These are phyloP conservation scores for Claviceps fusiformis DNA, from an alignment of 2,329 filamentous ascomycete genomes.

Conservation along the genomic window DNA sequence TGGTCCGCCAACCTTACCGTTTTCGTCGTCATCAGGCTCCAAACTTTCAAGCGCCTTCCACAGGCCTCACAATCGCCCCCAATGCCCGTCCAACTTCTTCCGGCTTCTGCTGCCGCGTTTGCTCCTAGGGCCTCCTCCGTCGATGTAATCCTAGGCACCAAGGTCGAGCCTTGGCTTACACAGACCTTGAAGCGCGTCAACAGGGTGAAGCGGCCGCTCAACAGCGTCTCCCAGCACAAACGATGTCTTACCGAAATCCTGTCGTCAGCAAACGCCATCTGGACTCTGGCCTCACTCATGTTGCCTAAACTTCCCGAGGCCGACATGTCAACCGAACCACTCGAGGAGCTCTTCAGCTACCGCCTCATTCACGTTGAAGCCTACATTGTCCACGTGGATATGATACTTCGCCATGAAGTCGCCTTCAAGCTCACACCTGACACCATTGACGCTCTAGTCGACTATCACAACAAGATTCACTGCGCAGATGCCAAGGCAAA, in stretches of 20 bases:
- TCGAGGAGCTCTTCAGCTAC: conserved; percentile 85
- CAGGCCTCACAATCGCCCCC: conserved; percentile 3
- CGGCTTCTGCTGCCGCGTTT: conserved; percentile 91
- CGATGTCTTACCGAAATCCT: conserved; percentile 90
- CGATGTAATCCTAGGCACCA: conserved; percentile 84
- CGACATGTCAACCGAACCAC: conserved; percentile 68
- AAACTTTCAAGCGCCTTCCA: not conserved
- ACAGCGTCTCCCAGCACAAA: conserved; percentile 91
- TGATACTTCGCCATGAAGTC: conserved; percentile 94
- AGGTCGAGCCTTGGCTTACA: conserved; percentile 93
- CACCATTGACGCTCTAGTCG: conserved; percentile 82
- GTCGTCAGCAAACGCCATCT: conserved; percentile 80
- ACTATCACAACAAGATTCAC: conserved; percentile 94
- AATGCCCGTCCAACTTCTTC: conserved; percentile 89
- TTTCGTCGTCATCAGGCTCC: not conserved
- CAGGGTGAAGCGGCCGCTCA: conserved; percentile 88
- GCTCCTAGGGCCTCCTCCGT: conserved; percentile 79
- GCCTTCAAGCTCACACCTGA: conserved; percentile 95
- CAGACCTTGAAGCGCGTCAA: conserved; percentile 95
- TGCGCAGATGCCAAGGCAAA: conserved; percentile 78
- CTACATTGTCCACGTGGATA: conserved; percentile 97
- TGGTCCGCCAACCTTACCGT: not conserved
- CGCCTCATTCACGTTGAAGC: conserved; percentile 88
- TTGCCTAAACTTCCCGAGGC: conserved; percentile 77
- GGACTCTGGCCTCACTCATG: conserved; percentile 89